These are phyloP conservation scores for Aspergillus sp. DNA, from an alignment of 2,329 filamentous ascomycete genomes.

Conservation along the genomic window DNA sequence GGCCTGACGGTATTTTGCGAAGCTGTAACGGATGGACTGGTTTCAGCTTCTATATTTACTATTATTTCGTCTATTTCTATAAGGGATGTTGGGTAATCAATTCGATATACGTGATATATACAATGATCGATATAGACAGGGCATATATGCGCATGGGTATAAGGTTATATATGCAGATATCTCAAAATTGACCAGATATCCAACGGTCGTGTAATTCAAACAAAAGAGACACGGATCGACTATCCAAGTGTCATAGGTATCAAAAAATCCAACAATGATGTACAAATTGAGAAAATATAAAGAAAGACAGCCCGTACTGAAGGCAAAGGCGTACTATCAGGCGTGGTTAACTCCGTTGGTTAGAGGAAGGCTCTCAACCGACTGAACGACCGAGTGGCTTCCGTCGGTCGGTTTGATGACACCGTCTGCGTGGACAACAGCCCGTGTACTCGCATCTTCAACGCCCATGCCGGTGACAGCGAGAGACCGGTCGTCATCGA, in stretches of 20 bases:
- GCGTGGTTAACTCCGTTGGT: not conserved
- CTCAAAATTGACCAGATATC: not conserved
- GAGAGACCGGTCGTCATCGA: slow-evolving; percentile 28
- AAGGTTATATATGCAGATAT: not conserved
- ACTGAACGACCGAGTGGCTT: slow-evolving; percentile 20
- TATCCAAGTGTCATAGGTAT: not conserved
- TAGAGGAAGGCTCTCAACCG: slow-evolving; percentile 27
- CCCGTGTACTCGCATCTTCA: slow-evolving; percentile 32
- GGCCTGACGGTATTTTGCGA: too few relatives aligned
- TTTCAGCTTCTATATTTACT: too few relatives aligned
- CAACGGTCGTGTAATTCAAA: not conserved
- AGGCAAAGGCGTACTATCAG: too few relatives aligned
- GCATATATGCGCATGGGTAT: too few relatives aligned
- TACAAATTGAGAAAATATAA: not conserved
- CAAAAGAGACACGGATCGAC: too few relatives aligned
- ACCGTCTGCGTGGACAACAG: slow-evolving; percentile 28
- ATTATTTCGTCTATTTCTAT: too few relatives aligned
- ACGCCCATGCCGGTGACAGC: slow-evolving; percentile 17
- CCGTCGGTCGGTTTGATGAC: slow-evolving; percentile 23
- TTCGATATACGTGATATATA: not conserved
- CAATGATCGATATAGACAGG: not conserved
- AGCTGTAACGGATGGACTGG: too few relatives aligned
- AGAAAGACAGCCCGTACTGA: not conserved
- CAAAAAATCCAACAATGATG: not conserved
- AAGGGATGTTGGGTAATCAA: not conserved